Percentiles rank a stretch among this genome's conserved stretches.
These are phyloP conservation scores for Adenanthera pavonina DNA, from an alignment of 306 rosid genomes.

Conservation along the genomic window DNA sequence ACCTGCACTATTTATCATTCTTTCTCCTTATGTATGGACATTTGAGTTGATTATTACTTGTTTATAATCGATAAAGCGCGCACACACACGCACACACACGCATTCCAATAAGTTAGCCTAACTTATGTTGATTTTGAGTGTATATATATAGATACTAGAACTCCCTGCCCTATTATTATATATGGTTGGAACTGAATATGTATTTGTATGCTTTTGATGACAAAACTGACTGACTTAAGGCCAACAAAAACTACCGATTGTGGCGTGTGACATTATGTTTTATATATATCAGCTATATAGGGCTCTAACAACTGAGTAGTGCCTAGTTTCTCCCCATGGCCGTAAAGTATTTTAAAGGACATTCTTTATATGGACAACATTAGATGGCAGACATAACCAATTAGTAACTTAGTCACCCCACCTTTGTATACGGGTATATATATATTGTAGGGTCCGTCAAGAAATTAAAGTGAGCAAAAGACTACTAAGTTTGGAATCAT, in stretches of 20 bases:
- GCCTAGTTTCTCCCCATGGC: slow-evolving; percentile 31
- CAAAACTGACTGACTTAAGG: slow-evolving; percentile 3
- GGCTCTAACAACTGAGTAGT: background rate
- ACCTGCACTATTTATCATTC: slow-evolving; percentile 30
- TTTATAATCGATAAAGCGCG: slow-evolving; percentile 12
- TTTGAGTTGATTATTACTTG: slow-evolving; percentile 36
- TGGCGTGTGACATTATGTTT: slow-evolving; percentile 10
- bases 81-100: background rate
- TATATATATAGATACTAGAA: background rate
- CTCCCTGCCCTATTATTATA: background rate
- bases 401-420: slow-evolving; percentile 27
- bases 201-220: slow-evolving; percentile 4
- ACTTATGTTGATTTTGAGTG: slow-evolving; percentile 25
- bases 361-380: slow-evolving; percentile 15
- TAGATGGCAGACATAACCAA: slow-evolving; percentile 41
- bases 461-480: slow-evolving; percentile 25
- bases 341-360: slow-evolving; percentile 14
- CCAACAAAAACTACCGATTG: slow-evolving; percentile 12
- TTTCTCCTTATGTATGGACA: slow-evolving; percentile 46
- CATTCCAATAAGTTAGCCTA: background rate
- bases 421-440: slow-evolving; percentile 15
- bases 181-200: background rate
- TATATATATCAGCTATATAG: background rate
- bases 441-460: slow-evolving; percentile 36
- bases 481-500: slow-evolving; percentile 38